phyloP scores from a whole-genome alignment of 345 rosid species.

The Brassica juncea region DNA sequence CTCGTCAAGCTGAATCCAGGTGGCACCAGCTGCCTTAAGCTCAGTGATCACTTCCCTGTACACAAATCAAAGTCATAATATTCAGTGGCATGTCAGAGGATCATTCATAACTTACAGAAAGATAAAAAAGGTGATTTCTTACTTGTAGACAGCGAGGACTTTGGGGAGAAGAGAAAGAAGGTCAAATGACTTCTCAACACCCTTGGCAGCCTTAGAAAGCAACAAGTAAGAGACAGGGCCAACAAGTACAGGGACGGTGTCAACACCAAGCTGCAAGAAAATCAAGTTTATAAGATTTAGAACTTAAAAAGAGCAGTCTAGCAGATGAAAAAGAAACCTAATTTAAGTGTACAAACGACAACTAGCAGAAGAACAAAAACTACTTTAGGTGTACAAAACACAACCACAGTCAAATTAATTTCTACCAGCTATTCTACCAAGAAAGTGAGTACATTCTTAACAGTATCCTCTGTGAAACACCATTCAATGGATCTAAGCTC shows the following conservation, averaged over 20 bases:
- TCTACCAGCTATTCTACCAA: not conserved
- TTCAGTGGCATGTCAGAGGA: slow-evolving; percentile 1
- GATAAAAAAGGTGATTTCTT: slow-evolving; percentile 33
- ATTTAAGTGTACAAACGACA: not conserved
- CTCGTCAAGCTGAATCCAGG: slow-evolving; percentile 96
- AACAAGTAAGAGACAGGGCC: slow-evolving; percentile 96
- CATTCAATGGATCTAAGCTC: not conserved
- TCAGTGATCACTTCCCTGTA: slow-evolving; percentile 87
- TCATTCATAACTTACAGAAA: not conserved
- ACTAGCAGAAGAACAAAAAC: not conserved
- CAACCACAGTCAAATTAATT: not conserved
- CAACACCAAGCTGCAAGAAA: slow-evolving; percentile 77
- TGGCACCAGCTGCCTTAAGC: slow-evolving; percentile 97
- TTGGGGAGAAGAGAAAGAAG: slow-evolving; percentile 87
- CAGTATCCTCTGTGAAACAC: not conserved
- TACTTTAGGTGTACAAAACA: not conserved
- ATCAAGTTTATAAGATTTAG: not conserved
- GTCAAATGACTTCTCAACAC: slow-evolving; percentile 79
- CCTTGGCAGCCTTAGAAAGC: slow-evolving; percentile 92
- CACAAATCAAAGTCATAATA: slow-evolving; percentile 18
- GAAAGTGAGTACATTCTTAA: not conserved
- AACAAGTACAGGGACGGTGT: slow-evolving; percentile 87
- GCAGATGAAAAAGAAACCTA: not conserved
- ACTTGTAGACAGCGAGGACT: slow-evolving; percentile 87
- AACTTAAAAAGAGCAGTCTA: not conserved